Conservation (phyloP, 177 flowering plant genomes). For the Vitis hybrid region DNA sequence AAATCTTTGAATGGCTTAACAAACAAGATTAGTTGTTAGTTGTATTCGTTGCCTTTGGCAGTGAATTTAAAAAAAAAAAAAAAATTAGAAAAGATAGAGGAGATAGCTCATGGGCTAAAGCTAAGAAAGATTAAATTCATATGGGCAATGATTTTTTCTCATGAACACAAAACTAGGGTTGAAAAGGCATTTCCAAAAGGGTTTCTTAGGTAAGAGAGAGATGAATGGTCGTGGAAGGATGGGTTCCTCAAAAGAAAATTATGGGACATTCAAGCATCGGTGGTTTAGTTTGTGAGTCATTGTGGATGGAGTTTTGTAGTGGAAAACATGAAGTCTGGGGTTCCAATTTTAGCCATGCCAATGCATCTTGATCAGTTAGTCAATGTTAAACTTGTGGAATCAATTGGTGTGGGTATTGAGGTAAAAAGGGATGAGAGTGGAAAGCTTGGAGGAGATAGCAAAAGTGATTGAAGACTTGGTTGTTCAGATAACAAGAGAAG, state of each 20-base stretch:
- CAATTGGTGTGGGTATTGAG: constrained; percentile 21
- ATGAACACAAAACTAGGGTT: too few relatives aligned
- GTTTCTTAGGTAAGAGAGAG: constrained; percentile 7
- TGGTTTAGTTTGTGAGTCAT: constrained; percentile 29
- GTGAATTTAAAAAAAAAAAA: too few relatives aligned
- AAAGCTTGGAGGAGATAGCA: constrained; percentile 11
- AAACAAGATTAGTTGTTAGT: too few relatives aligned
- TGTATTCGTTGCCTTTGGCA: too few relatives aligned
- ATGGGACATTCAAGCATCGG: constrained; percentile 21
- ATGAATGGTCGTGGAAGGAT: constrained; percentile 15
- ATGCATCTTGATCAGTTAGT: constrained; percentile 29
- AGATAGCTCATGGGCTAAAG: background rate
- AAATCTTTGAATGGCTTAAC: too few relatives aligned
- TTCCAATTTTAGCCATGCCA: constrained; percentile 28
- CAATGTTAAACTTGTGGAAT: constrained; percentile 20
- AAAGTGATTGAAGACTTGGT: constrained; percentile 19
- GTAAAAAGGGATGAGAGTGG: constrained; percentile 11
- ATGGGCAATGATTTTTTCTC: constrained; percentile 32
- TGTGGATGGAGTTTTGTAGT: constrained; percentile 28
- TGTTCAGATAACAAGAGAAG: constrained; percentile 5
- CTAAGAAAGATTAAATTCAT: constrained; percentile 27
- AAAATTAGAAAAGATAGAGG: too few relatives aligned
- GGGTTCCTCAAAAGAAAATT: constrained; percentile 27
- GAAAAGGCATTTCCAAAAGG: constrained; percentile 16
- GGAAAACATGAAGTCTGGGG: constrained; percentile 25